A percentile compares a stretch with the other conserved stretches of the same genome.
Conservation (phyloP, 208 protist genomes). For the Leishmania tropica region DNA sequence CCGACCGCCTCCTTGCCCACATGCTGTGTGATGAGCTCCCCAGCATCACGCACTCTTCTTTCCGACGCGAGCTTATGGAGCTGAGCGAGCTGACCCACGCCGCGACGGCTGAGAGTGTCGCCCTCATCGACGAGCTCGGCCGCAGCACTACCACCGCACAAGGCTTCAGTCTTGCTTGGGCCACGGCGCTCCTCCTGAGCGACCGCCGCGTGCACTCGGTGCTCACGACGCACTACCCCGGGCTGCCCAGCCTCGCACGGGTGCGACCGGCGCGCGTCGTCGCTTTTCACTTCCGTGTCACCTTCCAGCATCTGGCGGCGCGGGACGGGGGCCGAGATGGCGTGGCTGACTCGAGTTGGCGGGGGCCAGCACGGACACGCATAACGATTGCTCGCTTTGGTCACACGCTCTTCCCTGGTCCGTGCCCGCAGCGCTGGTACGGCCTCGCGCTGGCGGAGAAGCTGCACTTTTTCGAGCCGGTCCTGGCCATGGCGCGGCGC, state of each 20-base stretch:
- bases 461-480: constrained; percentile 52
- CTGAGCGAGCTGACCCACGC: constrained; percentile 75
- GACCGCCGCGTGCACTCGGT: constrained; percentile 37
- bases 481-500: constrained; percentile 37
- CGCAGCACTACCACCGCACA: constrained; percentile 95
- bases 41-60: constrained; percentile 60
- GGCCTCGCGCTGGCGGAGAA: constrained; percentile 57
- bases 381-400: constrained; percentile 32
- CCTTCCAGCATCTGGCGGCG: constrained; percentile 7
- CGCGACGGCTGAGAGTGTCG: constrained; percentile 92
- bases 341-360: neutral
- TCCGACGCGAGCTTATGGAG: constrained; percentile 72
- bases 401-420: constrained; percentile 50
- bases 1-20: constrained; percentile 77
- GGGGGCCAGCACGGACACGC: neutral
- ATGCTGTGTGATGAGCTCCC: constrained; percentile 84
- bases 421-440: constrained; percentile 58
- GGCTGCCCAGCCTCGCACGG: constrained; percentile 20
- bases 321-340: neutral
- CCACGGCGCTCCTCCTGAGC: constrained; percentile 80
- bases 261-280: constrained; percentile 18
- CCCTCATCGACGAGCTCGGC: constrained; percentile 98
- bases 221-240: constrained; percentile 59
- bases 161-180: constrained; percentile 95
- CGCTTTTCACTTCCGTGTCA: constrained; percentile 29